Percentiles rank a stretch among this genome's conserved stretches.
phyloP scores from a whole-genome alignment of 2,329 filamentous ascomycete genomes.

The Aspergillus proliferans region DNA sequence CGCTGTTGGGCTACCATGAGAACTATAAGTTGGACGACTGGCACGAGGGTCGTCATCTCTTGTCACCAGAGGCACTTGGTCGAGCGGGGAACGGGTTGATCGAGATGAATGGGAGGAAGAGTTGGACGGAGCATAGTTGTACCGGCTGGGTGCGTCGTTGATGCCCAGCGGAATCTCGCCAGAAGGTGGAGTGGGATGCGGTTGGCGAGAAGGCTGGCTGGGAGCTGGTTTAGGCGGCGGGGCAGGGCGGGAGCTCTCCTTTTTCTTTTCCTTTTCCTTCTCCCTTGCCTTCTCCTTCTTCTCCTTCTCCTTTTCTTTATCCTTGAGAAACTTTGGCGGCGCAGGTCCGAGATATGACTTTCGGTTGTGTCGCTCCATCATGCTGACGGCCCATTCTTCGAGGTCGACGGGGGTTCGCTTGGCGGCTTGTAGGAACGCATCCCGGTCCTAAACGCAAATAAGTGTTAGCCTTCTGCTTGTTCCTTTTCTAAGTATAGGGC shows the following conservation, averaged over 20 bases:
- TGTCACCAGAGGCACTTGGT: conserved; percentile 40
- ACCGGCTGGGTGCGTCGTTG: conserved; percentile 24
- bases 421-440: conserved; percentile 90
- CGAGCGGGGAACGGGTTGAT: conserved; percentile 30
- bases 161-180: conserved; percentile 62
- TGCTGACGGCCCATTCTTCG: conserved; percentile 82
- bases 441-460: conserved; percentile 61
- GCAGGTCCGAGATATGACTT: conserved; percentile 88
- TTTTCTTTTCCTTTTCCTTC: conserved; percentile 8
- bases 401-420: conserved; percentile 95
- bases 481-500: neutral
- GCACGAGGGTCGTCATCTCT: conserved; percentile 26
- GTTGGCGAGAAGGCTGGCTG: conserved; percentile 15
- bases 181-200: conserved; percentile 55
- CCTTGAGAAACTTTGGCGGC: conserved; percentile 67
- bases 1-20: conserved; percentile 30
- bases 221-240: conserved; percentile 26
- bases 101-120: conserved; percentile 18
- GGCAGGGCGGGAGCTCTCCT: conserved; percentile 24
- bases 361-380: conserved; percentile 93
- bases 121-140: conserved; percentile 14
- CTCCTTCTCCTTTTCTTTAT: conserved; percentile 15
- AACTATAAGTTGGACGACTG: conserved; percentile 23
- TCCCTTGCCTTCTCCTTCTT: conserved; percentile 36
- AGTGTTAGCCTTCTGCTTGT: conserved; percentile 11